Base-by-base conservation (phyloP, 2,329 filamentous ascomycete genomes). In the Ophiostoma sp. region DNA sequence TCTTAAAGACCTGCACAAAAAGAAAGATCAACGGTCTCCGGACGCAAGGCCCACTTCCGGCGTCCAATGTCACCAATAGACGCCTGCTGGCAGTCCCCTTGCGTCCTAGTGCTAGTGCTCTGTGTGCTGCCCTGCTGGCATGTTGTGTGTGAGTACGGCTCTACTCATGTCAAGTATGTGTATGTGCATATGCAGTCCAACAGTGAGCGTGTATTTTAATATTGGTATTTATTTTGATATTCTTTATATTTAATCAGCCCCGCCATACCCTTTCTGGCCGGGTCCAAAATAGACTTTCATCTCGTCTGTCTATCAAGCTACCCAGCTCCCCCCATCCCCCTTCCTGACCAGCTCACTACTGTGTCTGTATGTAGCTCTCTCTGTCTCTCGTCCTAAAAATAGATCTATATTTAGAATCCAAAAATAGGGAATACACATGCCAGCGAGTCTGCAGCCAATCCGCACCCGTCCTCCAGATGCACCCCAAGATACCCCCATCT, bases 401-500 rank as follows among this genome's bases (percentile, higher is more conserved):
- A 65, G 20, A 39, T 65, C 62, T 65, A 65, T 39, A 39, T 65
- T 65, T 65, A 65, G 62, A 65, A 39, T 23, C 35, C 62, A 65
- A 64, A 65, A 36, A 65, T 48, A 48, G 44, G 44, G 44, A 48
- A 48, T 65, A 23, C 62, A 39, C 62, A 15, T 15, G 62, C 62
- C 62, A 65, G 62, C 62, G 60, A 64, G 60, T 64, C 48, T 41
- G 44, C 68, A 54, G 68, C 70, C 66, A 70, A 71, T 71, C 68
- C 70, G 60, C 67, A 69, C 31, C 4, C 66, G 31, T 66, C 60
- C 54, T 20, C 33, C 57, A 62, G 69, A 70, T 70, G 69, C 66
- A 71, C 33, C 41, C 39, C 68, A 67, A 54, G 64, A 57, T 64
- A 41, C 67, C 36, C 52, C 68, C 39, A 57, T 17, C 15, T 48